A percentile compares a stretch with the other conserved stretches of the same genome.
phyloP scores from a whole-genome alignment of 106 monocot species.

The Alisma plantagoaquatica region DNA sequence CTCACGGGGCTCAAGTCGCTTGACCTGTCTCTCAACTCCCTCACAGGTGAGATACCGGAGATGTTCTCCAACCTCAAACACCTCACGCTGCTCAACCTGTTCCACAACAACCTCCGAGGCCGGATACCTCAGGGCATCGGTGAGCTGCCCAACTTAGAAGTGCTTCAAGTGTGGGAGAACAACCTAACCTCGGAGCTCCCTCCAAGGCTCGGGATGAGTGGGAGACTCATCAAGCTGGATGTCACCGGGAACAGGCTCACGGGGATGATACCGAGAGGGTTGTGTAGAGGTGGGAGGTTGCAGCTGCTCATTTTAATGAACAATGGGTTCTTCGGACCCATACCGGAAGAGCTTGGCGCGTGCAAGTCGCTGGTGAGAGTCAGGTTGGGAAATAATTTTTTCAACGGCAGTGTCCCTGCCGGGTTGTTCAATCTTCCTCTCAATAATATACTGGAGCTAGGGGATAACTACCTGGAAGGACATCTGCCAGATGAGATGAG shows the following conservation, averaged over 20 bases:
- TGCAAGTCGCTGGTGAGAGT: constrained; percentile 63
- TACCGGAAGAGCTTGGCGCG: constrained; percentile 47
- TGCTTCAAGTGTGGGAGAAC: constrained; percentile 66
- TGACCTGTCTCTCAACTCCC: constrained; percentile 64
- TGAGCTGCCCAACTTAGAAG: constrained; percentile 47
- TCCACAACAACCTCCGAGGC: constrained; percentile 51
- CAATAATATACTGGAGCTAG: constrained; percentile 60
- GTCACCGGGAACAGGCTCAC: constrained; percentile 53
- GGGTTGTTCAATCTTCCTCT: constrained; percentile 57
- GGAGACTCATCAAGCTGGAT: constrained; percentile 45
- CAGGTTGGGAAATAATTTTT: constrained; percentile 48
- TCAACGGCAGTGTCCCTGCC: constrained; percentile 55
- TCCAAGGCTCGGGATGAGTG: constrained; percentile 30
- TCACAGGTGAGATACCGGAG: constrained; percentile 52
- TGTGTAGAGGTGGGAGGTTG: constrained; percentile 46
- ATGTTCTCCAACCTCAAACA: constrained; percentile 30
- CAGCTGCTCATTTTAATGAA: constrained; percentile 53
- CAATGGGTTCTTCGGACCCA: constrained; percentile 60
- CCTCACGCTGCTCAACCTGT: constrained; percentile 50
- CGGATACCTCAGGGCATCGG: constrained; percentile 45
- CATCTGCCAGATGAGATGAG: constrained; percentile 39
- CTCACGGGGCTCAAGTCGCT: constrained; percentile 45
- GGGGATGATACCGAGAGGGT: constrained; percentile 44
- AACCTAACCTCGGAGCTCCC: constrained; percentile 65
- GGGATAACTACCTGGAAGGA: constrained; percentile 54